These are phyloP conservation scores for Aureobasidium subglaciale DNA, from an alignment of 2,329 filamentous ascomycete species.

Conservation along the genomic window DNA sequence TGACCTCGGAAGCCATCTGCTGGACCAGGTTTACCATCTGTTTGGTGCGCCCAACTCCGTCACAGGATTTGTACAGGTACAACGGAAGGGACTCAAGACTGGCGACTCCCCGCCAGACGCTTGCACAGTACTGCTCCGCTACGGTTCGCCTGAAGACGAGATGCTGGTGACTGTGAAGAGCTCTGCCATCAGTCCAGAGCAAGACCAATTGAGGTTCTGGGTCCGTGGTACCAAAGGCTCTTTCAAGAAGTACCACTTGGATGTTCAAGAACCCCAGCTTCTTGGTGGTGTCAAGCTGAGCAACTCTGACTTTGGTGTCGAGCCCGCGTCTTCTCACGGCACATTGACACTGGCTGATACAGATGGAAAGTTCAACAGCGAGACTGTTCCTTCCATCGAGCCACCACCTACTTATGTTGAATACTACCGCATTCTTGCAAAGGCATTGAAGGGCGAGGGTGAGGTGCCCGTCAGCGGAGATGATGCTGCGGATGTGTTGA, in stretches of 20 bases:
- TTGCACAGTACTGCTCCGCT: conserved; percentile 59
- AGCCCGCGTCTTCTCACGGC: conserved; percentile 49
- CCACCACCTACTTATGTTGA: conserved; percentile 57
- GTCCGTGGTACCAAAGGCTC: conserved; percentile 66
- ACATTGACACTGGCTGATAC: conserved; percentile 35
- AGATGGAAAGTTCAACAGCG: conserved; percentile 37
- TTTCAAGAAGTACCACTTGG: conserved; percentile 65
- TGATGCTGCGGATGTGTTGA: conserved; percentile 48
- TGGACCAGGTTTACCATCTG: conserved; percentile 66
- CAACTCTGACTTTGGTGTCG: conserved; percentile 58
- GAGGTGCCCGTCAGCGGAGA: conserved; percentile 48
- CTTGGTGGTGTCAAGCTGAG: conserved; percentile 55
- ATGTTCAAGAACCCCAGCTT: conserved; percentile 70
- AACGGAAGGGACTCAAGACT: conserved; percentile 54
- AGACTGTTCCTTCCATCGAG: conserved; percentile 51
- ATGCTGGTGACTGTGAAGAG: conserved; percentile 64
- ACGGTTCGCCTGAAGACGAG: conserved; percentile 42
- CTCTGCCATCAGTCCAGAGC: conserved; percentile 58
- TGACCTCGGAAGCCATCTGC: conserved; percentile 67
- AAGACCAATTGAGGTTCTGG: conserved; percentile 67
- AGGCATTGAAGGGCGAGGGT: conserved; percentile 45
- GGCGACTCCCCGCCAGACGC: conserved; percentile 37
- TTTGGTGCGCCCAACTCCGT: conserved; percentile 63
- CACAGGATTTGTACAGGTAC: conserved; percentile 60
- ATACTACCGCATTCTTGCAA: conserved; percentile 54